Conservation (phyloP, 2,329 filamentous ascomycete species). For the Beauveria sp. region DNA sequence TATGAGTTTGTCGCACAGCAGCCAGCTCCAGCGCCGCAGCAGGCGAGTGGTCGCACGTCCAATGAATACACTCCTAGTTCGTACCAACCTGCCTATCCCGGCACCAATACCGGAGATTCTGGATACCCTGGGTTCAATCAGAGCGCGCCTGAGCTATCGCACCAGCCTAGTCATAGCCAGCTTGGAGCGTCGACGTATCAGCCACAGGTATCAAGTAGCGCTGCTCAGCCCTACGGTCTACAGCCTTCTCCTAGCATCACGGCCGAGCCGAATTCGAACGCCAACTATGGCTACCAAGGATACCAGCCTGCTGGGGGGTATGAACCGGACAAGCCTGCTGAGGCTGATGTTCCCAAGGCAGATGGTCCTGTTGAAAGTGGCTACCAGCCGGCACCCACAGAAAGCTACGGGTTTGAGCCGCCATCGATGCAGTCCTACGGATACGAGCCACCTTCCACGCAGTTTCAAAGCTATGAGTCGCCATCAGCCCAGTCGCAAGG, state of each 20-base stretch:
- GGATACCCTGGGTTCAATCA: conserved; percentile 5
- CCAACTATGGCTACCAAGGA: conserved; percentile 20
- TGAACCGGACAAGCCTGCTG: conserved; percentile 32
- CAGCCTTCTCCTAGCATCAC: conserved; percentile 19
- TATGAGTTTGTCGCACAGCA: conserved; percentile 17
- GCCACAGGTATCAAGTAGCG: conserved; percentile 16
- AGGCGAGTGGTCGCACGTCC: conserved; percentile 20
- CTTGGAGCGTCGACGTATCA: not conserved
- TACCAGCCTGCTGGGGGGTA: conserved; percentile 41
- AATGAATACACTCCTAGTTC: conserved; percentile 24
- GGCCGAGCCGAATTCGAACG: conserved; percentile 21
- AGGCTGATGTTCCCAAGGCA: conserved; percentile 13
- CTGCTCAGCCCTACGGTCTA: conserved; percentile 21
- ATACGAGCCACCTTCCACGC: conserved; percentile 1
- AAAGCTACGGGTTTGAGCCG: conserved; percentile 3
- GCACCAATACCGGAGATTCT: not conserved
- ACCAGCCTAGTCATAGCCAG: not conserved
- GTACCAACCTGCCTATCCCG: conserved; percentile 28
- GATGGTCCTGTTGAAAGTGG: conserved; percentile 13
- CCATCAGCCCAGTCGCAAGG: not conserved
- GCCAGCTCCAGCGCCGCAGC: conserved; percentile 5
- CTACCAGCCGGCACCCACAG: not conserved
- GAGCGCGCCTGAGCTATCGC: not conserved
- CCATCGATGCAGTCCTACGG: conserved; percentile 1
- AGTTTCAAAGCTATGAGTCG: not conserved